Percentiles rank a stretch among this genome's conserved stretches.
Conservation (phyloP, 495 filamentous ascomycete species). For the Penicillium herquei region DNA sequence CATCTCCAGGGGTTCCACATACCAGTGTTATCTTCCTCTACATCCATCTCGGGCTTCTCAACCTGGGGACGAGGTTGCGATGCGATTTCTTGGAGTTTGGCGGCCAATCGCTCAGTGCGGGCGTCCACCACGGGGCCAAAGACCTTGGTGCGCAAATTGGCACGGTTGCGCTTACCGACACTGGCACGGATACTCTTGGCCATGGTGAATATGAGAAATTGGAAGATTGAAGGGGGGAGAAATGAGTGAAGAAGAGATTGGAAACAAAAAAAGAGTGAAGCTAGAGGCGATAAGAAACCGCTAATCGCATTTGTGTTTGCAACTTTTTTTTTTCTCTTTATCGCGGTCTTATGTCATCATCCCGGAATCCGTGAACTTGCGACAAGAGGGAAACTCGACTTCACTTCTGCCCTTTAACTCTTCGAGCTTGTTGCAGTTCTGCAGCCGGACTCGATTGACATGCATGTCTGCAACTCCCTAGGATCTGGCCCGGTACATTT, state of each 20-base stretch:
- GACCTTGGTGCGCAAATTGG: conserved; percentile 68
- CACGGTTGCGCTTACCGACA: conserved; percentile 72
- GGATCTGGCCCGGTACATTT: conserved; percentile 19
- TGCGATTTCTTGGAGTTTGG: conserved; percentile 74
- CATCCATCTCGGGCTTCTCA: conserved; percentile 22
- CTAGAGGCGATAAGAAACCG: neutral
- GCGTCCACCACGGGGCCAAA: conserved; percentile 77
- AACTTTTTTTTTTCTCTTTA: conserved; percentile 17
- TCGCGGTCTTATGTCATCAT: conserved; percentile 44
- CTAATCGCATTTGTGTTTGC: neutral
- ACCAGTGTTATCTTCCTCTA: conserved; percentile 26
- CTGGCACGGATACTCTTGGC: conserved; percentile 79
- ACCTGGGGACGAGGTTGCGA: conserved; percentile 54
- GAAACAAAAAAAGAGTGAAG: conserved; percentile 2
- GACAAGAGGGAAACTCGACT: neutral
- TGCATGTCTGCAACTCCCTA: conserved; percentile 16
- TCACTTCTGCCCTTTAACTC: too few species aligned
- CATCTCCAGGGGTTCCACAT: conserved; percentile 10
- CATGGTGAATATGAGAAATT: conserved; percentile 51
- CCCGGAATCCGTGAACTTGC: neutral
- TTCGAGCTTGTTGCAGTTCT: neutral
- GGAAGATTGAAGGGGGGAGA: neutral
- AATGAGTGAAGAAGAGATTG: neutral
- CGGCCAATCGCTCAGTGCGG: conserved; percentile 72
- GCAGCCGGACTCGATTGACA: conserved; percentile 13